Base-by-base conservation (phyloP, 352 stramenopile genomes). In the Pythium insidiosum region DNA sequence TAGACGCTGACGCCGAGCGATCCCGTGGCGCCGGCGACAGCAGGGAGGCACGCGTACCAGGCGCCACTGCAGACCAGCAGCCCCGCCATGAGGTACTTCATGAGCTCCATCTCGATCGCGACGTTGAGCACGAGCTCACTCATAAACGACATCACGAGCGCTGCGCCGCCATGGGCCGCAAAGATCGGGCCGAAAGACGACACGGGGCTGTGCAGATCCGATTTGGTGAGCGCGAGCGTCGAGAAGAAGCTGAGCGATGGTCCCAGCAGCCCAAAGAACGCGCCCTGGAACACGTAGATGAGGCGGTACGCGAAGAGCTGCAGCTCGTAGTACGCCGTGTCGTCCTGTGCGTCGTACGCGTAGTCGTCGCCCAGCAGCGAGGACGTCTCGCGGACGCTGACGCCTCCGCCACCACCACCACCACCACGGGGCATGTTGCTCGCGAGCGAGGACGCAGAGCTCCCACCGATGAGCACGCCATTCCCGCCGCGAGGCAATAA, bases 61-160 rank as follows among this genome's bases (percentile, higher is more conserved):
- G 50, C 61, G 21, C 68, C 66, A 44, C 68, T 80, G 46, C 58
- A 70, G 39, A 83, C 36, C 29, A 88, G 43, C 41, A 86, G 45
- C 22, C 61, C 62, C 29, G 82, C 59, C 25, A 78, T 74, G 29
- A 88, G 40, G 47, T 84, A 74, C 66, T 86, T 88, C 55, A 88
- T 71, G 2, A 82, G 60, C 18, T 79, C 56, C 53, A 66, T 80
- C 56, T 88, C 69, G 36, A 74, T 78, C 26, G 68, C 63, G 13
- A 70, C 73, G 22, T 65, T 83, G 19, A 88, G 66, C 53, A 86
- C 63, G 41, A 88, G 62, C 48, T 88, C 76, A 38, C 76, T 86
- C 66, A 88, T 78, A 43, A 85, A 86, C 47, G 66, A 81, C 73
- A 82, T 81, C 47, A 88, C 48, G 26, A 88, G 63, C 29, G 73